A percentile compares a stretch with the other conserved stretches of the same genome.
These are phyloP conservation scores for Rauvolfia tetraphylla DNA, from an alignment of 257 asterid species.

Conservation along the genomic window DNA sequence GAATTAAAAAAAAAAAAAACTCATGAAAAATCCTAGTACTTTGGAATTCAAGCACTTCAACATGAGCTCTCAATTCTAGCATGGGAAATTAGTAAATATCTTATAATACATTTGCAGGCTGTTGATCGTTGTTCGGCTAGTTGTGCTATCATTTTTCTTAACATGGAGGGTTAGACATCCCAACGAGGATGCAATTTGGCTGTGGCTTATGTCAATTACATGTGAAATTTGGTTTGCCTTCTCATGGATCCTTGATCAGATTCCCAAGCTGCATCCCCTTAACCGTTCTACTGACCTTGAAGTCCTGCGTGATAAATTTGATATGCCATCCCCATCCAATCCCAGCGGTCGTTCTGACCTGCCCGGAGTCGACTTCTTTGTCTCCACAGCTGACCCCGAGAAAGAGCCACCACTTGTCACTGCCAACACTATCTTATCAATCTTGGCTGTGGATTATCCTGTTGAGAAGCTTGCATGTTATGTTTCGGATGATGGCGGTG, in stretches of 20 bases:
- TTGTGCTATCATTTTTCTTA: conserved; percentile 30
- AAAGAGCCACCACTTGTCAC: conserved; percentile 41
- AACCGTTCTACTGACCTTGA: conserved; percentile 37
- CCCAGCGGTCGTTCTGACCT: conserved; percentile 35
- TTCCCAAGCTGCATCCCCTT: conserved; percentile 33
- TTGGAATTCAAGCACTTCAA: too few relatives aligned
- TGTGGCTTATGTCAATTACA: conserved; percentile 36
- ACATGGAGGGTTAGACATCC: conserved; percentile 37
- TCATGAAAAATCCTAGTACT: too few relatives aligned
- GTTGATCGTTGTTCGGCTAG: conserved; percentile 30
- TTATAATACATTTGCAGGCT: conserved; percentile 17
- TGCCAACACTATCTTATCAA: conserved; percentile 40
- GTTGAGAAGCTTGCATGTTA: conserved; percentile 40
- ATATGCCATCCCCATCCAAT: conserved; percentile 31
- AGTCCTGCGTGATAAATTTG: conserved; percentile 34
- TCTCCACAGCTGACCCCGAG: conserved; percentile 44
- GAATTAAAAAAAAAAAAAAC: too few relatives aligned
- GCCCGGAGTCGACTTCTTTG: conserved; percentile 37
- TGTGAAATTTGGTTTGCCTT: conserved; percentile 44
- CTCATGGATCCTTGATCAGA: conserved; percentile 39
- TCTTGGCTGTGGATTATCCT: conserved; percentile 41
- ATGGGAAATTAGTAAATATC: background rate
- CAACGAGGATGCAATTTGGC: conserved; percentile 32
- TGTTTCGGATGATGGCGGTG: conserved; percentile 45
- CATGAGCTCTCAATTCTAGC: too few relatives aligned